Base-by-base conservation (phyloP, 2,329 filamentous ascomycete species). In the Cladorrhinum sp. region DNA sequence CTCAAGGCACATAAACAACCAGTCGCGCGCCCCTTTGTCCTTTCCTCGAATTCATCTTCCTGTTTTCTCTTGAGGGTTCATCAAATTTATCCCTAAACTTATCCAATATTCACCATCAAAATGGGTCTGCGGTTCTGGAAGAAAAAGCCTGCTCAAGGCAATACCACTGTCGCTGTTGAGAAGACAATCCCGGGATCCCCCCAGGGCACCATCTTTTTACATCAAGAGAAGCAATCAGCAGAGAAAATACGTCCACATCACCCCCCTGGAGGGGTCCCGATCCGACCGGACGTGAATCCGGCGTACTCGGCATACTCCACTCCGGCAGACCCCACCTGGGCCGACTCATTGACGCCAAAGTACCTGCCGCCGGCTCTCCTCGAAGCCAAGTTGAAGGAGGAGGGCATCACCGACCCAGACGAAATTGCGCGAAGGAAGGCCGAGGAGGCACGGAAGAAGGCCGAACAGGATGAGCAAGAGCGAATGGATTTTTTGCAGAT, bases 401-500 rank as follows among this genome's bases (percentile, higher is more conserved):
- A 61, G 25, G 52, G 24, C n/a, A 50, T 57, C 5, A 56, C 50
- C 5, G 53, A 61, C 13, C 7, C 58, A 1, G 61, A 62, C 2
- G 58, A 57, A 20, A 54, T 51, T 7, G 50, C 50, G 38, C 57
- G 53, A 10, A 59, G 59, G 36, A 61, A 53, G 38, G 57, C 60
- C 13, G 58, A 60, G 20, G 61, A 61, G 24, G 59, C 54, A 45
- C 29, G 55, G 32, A 32, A 51, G 38, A 63, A 65, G 57, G 60
- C 63, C 8, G 65, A 65, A 20, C 54, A 61, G 55, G 65, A 68
- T 53, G 66, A 67, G 51, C 66, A 68, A 53, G 66, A 68, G 22
- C 48, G 65, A 9, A 20, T 65, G 54, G 64, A 68, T 16, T 67
- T 67, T 32, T 64, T 68, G 48, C 66, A 68, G 60, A 67, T 67